These are phyloP conservation scores for Naganishia vishniacii DNA, from an alignment of 768 basidiomycete genomes.

Conservation along the genomic window DNA sequence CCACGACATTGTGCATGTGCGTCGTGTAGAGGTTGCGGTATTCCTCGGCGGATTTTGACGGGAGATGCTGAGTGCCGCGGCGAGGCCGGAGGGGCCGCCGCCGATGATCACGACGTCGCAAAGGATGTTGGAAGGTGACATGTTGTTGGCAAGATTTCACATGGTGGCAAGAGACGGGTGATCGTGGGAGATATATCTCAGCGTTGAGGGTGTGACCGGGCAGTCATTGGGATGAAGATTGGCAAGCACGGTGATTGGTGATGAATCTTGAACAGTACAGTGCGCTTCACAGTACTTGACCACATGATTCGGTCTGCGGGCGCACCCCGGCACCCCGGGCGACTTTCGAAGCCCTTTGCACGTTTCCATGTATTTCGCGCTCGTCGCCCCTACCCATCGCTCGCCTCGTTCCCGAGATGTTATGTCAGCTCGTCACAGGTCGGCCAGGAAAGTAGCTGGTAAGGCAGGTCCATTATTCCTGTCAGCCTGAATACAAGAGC, in stretches of 20 bases:
- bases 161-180: too few species aligned
- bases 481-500: not conserved
- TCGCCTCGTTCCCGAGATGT: not conserved
- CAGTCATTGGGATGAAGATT: too few species aligned
- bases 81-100: slow-evolving; percentile 16
- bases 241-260: too few species aligned
- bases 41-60: slow-evolving; percentile 2
- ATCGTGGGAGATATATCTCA: too few species aligned
- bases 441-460: slow-evolving; percentile 9
- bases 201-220: too few species aligned
- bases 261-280: too few species aligned
- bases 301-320: too few species aligned
- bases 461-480: slow-evolving; percentile 4
- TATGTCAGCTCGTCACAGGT: slow-evolving; percentile 11
- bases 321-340: too few species aligned
- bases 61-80: slow-evolving; percentile 3
- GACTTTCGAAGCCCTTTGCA: too few species aligned
- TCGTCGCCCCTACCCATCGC: not conserved
- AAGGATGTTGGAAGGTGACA: not conserved
- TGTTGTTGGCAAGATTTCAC: too few species aligned
- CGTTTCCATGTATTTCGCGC: too few species aligned
- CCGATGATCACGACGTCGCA: slow-evolving; percentile 21
- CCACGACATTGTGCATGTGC: slow-evolving; percentile 18
- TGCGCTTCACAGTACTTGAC: too few species aligned
- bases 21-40: slow-evolving; percentile 8